Conservation (phyloP, 2,329 filamentous ascomycete species). For the Leptographium procerum region DNA sequence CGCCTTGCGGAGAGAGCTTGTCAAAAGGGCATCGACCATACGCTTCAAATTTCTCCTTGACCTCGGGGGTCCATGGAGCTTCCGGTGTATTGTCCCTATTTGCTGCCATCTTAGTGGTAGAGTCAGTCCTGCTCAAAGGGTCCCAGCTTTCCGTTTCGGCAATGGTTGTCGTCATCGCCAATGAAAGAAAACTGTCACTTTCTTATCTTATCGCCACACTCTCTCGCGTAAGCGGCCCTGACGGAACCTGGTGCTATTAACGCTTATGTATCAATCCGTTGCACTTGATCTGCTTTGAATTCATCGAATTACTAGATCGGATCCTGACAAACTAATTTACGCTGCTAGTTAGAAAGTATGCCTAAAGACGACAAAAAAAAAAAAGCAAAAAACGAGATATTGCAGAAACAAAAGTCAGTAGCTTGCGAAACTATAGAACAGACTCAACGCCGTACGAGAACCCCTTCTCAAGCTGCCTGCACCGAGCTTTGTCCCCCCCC, state of each 20-base stretch:
- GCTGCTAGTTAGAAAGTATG: not conserved
- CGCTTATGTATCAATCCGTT: not conserved
- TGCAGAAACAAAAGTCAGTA: not conserved
- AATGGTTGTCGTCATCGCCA: not conserved
- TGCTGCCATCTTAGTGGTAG: not conserved
- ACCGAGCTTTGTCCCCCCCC: not conserved
- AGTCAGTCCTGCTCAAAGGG: too few species aligned
- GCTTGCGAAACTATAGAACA: not conserved
- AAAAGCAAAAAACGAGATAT: not conserved
- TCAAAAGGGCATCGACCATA: constrained; percentile 22
- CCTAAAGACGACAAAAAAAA: not conserved
- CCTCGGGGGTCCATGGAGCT: constrained; percentile 44
- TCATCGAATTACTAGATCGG: too few species aligned
- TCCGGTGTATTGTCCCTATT: not conserved
- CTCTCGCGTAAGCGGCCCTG: not conserved
- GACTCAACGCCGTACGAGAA: not conserved
- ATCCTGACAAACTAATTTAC: not conserved
- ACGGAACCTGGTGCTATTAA: not conserved
- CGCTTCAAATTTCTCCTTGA: constrained; percentile 54
- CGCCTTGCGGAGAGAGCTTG: not conserved
- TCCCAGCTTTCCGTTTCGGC: not conserved
- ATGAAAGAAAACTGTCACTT: not conserved
- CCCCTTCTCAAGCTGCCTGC: not conserved
- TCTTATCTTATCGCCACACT: not conserved
- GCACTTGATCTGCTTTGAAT: not conserved